Base-by-base conservation (phyloP, 352 stramenopile genomes). In the Phytopythium helicoides region DNA sequence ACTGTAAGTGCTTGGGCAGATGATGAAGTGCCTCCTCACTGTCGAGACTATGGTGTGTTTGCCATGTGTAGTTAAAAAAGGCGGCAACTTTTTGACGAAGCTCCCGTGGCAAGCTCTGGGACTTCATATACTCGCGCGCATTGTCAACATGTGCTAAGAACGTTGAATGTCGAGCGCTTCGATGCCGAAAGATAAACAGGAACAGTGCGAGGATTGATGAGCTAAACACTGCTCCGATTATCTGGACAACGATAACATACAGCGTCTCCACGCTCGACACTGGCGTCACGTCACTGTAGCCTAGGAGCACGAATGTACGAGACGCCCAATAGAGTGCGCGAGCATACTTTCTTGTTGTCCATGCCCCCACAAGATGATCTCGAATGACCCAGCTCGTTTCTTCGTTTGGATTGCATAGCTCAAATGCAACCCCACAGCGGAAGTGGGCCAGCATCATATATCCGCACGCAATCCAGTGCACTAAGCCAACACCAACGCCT, bases 181-280 rank as follows among this genome's bases (percentile, higher is more conserved):
- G 71, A 47, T 85, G 66, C 1, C 80, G 80, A n/a, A 88, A 88
- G 39, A 88, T 81, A 53, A 90, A 90, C 14, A 87, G 60, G 47
- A 81, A 88, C 6, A 68, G 86, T 1, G 81, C 78, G 7, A 91
- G 56, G 35, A 89, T 50, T 0, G 73, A 86, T 2, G 76, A 83
- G 22, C 73, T 76, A 23, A 87, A 59, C 3, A 89, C 15, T 16
- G 76, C 76, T 2, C 76, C 77, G 3, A 77, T 34, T 7, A 91
- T 47, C 26, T 82, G 68, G 3, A 74, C 67, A 8, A 67, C 38
- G 10, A 84, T 48, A 3, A 64, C 72, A 36, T 86, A 89, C 6
- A 88, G 14, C 0, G 71, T 89, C 40, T 91, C 77, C 2, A 42
- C 52, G 47, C 86, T 50, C 0, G 75, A 79, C 10, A 89, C 64